Conservation (phyloP, 805 yeast genomes). For the Dipodascopsis tothii region DNA sequence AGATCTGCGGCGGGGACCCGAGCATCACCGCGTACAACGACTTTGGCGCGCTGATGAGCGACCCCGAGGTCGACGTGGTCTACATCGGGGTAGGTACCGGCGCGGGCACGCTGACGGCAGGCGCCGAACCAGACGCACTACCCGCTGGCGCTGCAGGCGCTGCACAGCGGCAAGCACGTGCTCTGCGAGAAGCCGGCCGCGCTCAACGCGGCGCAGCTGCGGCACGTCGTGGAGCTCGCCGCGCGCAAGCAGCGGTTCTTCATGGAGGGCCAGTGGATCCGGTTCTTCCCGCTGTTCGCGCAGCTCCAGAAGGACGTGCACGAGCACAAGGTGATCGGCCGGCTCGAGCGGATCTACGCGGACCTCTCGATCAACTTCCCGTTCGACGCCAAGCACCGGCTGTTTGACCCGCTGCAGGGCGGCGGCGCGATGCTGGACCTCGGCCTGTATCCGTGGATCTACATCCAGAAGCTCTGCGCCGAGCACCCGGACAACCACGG, state of each 20-base stretch:
- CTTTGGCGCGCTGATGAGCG: constrained; percentile 39
- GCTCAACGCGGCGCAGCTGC: constrained; percentile 40
- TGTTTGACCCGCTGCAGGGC: constrained; percentile 42
- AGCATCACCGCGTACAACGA: constrained; percentile 20
- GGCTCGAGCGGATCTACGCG: constrained; percentile 37
- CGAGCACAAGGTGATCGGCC: constrained; percentile 40
- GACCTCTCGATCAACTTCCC: constrained; percentile 39
- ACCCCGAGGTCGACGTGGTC: constrained; percentile 39
- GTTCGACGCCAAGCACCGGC: constrained; percentile 33
- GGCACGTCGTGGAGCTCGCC: constrained; percentile 40
- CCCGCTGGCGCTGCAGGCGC: constrained; percentile 37
- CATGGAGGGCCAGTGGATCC: constrained; percentile 46
- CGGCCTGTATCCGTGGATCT: constrained; percentile 48
- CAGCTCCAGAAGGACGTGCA: constrained; percentile 35
- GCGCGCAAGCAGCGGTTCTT: constrained; percentile 38
- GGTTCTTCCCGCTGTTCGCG: constrained; percentile 38
- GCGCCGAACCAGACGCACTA: constrained; percentile 44
- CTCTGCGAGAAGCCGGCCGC: constrained; percentile 50
- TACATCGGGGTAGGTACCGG: constrained; percentile 32
- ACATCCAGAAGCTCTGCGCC: constrained; percentile 21
- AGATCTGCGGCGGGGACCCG: constrained; percentile 24
- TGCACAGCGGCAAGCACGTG: constrained; percentile 42
- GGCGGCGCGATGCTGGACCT: constrained; percentile 54
- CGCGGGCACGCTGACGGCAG: not conserved
- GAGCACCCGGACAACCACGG: constrained; percentile 9